These are phyloP conservation scores for Annona squamosa DNA, from an alignment of 164 flowering plant species.

Conservation along the genomic window DNA sequence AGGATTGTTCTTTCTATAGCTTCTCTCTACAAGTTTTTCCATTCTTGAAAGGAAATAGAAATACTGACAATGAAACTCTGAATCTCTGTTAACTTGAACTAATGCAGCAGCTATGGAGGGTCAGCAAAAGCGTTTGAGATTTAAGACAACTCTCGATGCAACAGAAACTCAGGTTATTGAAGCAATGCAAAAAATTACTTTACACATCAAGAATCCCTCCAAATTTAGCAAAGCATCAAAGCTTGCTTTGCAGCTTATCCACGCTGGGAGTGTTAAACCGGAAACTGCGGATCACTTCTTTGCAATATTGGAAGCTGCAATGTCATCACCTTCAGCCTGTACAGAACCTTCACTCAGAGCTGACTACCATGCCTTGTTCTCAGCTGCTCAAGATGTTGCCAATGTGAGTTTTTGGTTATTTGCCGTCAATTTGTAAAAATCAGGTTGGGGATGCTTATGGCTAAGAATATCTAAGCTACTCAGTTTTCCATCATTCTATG, in stretches of 20 bases:
- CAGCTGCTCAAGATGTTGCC: constrained; percentile 61
- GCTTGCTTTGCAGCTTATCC: constrained; percentile 84
- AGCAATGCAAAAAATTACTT: constrained; percentile 87
- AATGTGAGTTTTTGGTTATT: constrained; percentile 35
- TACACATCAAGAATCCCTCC: constrained; percentile 63
- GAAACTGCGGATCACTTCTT: constrained; percentile 64
- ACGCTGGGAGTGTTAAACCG: constrained; percentile 79
- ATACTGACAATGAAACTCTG: neutral
- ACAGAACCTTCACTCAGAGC: constrained; percentile 64
- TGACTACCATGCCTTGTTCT: constrained; percentile 76
- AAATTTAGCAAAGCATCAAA: constrained; percentile 89
- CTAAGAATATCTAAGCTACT: neutral
- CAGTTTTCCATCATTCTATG: neutral
- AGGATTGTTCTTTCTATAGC: neutral
- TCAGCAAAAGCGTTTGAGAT: constrained; percentile 62
- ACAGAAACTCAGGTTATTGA: constrained; percentile 75
- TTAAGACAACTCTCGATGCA: constrained; percentile 81
- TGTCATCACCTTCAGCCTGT: constrained; percentile 57
- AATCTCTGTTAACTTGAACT: neutral
- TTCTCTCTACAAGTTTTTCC: neutral
- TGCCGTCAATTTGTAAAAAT: neutral
- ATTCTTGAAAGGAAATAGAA: neutral
- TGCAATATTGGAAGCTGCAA: constrained; percentile 81
- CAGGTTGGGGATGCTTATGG: neutral
- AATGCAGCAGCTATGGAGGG: constrained; percentile 29